phyloP scores from a whole-genome alignment of 2,329 filamentous ascomycete species.

The Fusarium incarnatum region DNA sequence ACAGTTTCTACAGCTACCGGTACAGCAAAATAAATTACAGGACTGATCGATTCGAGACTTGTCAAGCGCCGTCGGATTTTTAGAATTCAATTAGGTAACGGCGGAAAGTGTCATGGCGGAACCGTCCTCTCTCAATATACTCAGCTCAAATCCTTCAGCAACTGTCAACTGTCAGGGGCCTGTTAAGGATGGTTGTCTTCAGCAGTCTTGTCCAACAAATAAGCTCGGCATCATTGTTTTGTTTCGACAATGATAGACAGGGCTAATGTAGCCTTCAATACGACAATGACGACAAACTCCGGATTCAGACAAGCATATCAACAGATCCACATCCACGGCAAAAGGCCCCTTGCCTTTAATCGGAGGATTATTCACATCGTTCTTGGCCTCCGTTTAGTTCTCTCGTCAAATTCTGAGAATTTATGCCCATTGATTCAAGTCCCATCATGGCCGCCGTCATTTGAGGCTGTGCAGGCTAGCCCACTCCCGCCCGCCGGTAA shows the following conservation, averaged over 20 bases:
- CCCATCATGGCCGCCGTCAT: conserved; percentile 26
- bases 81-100: conserved; percentile 26
- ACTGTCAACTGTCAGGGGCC: background rate
- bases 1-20: background rate
- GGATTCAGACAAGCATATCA: conserved; percentile 29
- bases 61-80: background rate
- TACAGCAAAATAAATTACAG: conserved; percentile 22
- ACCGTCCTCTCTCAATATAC: background rate
- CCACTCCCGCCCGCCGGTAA: conserved; percentile 33
- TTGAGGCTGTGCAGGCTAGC: conserved; percentile 38
- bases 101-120: conserved; percentile 3
- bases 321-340: conserved; percentile 20
- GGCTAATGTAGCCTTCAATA: conserved; percentile 6
- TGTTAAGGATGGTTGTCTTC: conserved; percentile 5
- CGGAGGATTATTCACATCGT: conserved; percentile 14
- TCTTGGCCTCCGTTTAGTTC: background rate
- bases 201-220: conserved; percentile 11
- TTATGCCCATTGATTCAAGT: conserved; percentile 12
- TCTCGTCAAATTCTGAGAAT: background rate
- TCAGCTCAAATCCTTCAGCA: conserved; percentile 6
- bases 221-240: background rate
- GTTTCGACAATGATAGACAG: conserved; percentile 26
- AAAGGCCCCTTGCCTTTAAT: conserved; percentile 20
- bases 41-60: conserved; percentile 6
- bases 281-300: conserved; percentile 18